phyloP scores from a whole-genome alignment of 1,139 yeast species.

The Ashbya aceris region DNA sequence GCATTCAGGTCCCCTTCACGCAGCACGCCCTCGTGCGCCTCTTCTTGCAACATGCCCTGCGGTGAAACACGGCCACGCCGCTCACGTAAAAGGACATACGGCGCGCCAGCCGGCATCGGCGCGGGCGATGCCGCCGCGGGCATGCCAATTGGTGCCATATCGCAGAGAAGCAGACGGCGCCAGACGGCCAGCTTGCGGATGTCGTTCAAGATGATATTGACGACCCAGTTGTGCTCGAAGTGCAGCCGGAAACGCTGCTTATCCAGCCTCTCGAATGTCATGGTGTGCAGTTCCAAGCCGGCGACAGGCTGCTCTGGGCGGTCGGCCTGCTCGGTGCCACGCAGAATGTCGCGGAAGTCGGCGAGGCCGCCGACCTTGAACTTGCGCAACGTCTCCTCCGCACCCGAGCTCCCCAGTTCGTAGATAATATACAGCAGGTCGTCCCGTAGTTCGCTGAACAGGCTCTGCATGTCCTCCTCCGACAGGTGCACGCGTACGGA shows the following conservation, averaged over 20 bases:
- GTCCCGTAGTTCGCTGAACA: conserved; percentile 22
- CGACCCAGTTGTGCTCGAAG: conserved; percentile 25
- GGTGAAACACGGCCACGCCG: too few relatives aligned
- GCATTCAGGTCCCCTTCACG: background rate
- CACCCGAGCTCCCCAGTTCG: conserved; percentile 21
- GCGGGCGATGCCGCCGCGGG: too few relatives aligned
- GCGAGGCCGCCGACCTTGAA: conserved; percentile 21
- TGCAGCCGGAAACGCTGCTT: conserved; percentile 21
- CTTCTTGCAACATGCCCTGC: too few relatives aligned
- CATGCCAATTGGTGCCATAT: too few relatives aligned
- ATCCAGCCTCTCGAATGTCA: conserved; percentile 19
- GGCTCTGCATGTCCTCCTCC: conserved; percentile 20
- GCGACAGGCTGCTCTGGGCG: conserved; percentile 3
- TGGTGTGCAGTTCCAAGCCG: conserved; percentile 13
- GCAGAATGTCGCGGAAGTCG: conserved; percentile 17
- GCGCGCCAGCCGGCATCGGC: too few relatives aligned
- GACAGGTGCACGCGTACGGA: conserved; percentile 23
- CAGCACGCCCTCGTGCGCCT: too few relatives aligned
- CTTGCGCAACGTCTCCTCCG: conserved; percentile 18
- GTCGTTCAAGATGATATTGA: conserved; percentile 23
- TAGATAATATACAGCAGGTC: conserved; percentile 23
- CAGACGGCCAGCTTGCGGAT: conserved; percentile 18
- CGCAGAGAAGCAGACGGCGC: conserved; percentile 14
- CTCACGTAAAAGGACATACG: too few relatives aligned
- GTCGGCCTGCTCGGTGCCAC: conserved; percentile 2